Conservation (phyloP, 2,329 filamentous ascomycete genomes). For the Diaporthe vaccinii region DNA sequence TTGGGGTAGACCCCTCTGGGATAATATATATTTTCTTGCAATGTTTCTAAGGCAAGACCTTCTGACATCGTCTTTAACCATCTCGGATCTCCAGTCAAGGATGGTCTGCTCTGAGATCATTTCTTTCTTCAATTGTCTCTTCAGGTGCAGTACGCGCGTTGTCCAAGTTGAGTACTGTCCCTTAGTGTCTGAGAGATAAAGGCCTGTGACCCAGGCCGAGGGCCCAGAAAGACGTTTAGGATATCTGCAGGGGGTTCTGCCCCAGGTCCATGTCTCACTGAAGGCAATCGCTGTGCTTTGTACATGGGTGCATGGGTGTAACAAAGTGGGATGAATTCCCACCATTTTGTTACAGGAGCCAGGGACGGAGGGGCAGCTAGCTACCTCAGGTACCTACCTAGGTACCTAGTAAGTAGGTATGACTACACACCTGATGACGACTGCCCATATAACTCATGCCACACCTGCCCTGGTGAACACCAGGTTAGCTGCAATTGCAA, state of each 20-base stretch:
- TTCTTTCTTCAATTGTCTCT: neutral
- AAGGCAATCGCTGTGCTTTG: neutral
- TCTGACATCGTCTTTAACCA: neutral
- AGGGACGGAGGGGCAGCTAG: neutral
- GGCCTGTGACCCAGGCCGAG: too few relatives aligned
- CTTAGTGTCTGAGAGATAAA: too few relatives aligned
- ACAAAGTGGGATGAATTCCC: conserved; percentile 19
- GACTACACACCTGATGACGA: conserved; percentile 6
- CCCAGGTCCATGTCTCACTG: conserved; percentile 21
- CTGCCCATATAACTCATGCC: neutral
- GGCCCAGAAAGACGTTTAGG: neutral
- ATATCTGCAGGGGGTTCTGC: conserved; percentile 15
- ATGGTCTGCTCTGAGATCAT: neutral
- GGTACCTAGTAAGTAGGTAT: neutral
- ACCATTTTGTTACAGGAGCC: neutral
- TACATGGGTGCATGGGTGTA: conserved; percentile 9
- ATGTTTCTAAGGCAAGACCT: neutral
- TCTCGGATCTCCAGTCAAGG: neutral
- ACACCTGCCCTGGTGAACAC: neutral
- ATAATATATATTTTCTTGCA: neutral
- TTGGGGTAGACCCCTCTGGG: neutral
- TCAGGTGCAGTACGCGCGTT: neutral
- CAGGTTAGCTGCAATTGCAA: neutral
- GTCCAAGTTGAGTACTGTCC: neutral
- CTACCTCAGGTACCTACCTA: too few relatives aligned